Conservation (phyloP, 139 green algal genomes). For the Bryopsis sp. region DNA sequence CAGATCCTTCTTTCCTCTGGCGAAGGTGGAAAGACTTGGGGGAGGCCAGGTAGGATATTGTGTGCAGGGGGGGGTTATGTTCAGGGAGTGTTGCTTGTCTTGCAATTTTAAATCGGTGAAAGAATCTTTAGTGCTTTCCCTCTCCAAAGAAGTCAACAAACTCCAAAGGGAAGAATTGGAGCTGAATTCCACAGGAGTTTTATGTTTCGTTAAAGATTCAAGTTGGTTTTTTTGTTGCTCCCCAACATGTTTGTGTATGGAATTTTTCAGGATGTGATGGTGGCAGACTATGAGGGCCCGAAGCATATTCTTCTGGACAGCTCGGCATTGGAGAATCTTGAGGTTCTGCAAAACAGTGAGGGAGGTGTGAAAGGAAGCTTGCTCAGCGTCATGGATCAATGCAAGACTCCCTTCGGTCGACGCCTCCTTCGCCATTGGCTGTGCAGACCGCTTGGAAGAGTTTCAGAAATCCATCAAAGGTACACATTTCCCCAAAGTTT, state of each 20-base stretch:
- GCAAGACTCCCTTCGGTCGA: conserved; percentile 71
- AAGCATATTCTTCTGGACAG: conserved; percentile 75
- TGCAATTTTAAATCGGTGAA: no score
- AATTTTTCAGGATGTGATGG: background rate
- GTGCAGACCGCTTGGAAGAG: conserved; percentile 58
- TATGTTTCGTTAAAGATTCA: no score
- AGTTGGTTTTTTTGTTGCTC: no score
- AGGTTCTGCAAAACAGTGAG: conserved; percentile 82
- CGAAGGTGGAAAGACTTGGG: conserved; percentile 55
- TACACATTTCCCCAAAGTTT: no score
- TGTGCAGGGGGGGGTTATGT: no score
- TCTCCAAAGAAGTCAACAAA: no score
- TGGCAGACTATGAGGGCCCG: conserved; percentile 21
- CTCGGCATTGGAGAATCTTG: conserved; percentile 85
- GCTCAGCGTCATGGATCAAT: conserved; percentile 79
- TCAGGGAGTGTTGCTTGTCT: no score
- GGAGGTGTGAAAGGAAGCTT: conserved; percentile 69
- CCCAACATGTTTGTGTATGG: no score
- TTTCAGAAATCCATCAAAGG: conserved; percentile 58
- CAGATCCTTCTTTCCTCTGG: conserved; percentile 45
- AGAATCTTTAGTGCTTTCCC: no score
- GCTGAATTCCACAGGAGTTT: no score
- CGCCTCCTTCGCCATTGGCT: conserved; percentile 83
- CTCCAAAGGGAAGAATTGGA: no score
- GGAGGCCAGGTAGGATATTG: no score